These are phyloP conservation scores for Kodamaea laetipori DNA, from an alignment of 805 yeast species.

Conservation along the genomic window DNA sequence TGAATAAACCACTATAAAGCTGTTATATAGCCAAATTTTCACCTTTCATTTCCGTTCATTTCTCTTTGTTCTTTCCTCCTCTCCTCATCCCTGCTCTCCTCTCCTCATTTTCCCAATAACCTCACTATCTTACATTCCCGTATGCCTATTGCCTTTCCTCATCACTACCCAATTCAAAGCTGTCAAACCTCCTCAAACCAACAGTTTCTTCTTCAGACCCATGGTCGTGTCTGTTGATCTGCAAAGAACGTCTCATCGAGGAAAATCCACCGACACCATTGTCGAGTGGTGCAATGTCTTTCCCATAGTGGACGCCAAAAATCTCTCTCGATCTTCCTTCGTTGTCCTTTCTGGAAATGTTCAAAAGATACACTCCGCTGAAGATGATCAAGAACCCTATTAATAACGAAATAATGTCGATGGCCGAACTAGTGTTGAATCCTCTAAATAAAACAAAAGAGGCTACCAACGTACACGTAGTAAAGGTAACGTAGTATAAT, in stretches of 20 bases:
- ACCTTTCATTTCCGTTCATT: no score
- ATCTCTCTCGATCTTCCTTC: conserved; percentile 56
- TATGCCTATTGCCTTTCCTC: conserved; percentile 29
- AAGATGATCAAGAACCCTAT: conserved; percentile 87
- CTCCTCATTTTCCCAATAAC: no score
- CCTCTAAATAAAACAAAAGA: conserved; percentile 85
- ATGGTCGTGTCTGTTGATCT: conserved; percentile 48
- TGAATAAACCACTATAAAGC: no score
- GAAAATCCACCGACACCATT: conserved; percentile 74
- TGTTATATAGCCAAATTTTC: no score
- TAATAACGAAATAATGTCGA: conserved; percentile 76
- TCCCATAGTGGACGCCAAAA: conserved; percentile 57
- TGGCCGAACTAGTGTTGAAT: conserved; percentile 79
- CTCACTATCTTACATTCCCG: conserved; percentile 8
- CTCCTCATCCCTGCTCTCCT: not conserved
- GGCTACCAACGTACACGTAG: conserved; percentile 83
- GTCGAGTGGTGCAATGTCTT: conserved; percentile 69
- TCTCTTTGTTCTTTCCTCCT: no score
- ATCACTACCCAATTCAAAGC: conserved; percentile 53
- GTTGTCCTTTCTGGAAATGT: conserved; percentile 69
- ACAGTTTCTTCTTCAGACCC: conserved; percentile 48
- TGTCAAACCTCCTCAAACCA: conserved; percentile 61
- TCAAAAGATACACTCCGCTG: conserved; percentile 81
- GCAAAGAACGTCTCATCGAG: conserved; percentile 77
- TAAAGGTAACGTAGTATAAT: conserved; percentile 85